These are phyloP conservation scores for maize (Zea mays) DNA, from an alignment of 176 grass and related monocot genomes.

Conservation along the genomic window Zm-B73-REFERENCE-NAM-5.0 NC_050097.1:190086001-190086500, in stretches of 20 bases:
- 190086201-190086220: not conserved
- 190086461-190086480: not conserved
- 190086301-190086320: too few species aligned
- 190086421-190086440: not conserved
- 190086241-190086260: conserved; percentile 12
- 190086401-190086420: not conserved
- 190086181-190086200: too few species aligned
- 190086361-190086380: not conserved
- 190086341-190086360: not conserved
- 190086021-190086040: too few species aligned
- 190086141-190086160: too few species aligned
- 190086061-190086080: too few species aligned
- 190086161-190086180: too few species aligned
- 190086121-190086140: too few species aligned
- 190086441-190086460: not conserved
- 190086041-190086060: too few species aligned
- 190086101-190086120: too few species aligned
- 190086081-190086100: too few species aligned
- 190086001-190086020: too few species aligned
- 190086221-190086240: conserved; percentile 34
- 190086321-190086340: not conserved
- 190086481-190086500: not conserved
- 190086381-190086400: not conserved
- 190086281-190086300: not conserved
- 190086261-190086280: not conserved